Evolutionary conservation across 2,329 filamentous ascomycete genomes (phyloP).

Genomic region (Talaromyces amestolkiae): DNA sequence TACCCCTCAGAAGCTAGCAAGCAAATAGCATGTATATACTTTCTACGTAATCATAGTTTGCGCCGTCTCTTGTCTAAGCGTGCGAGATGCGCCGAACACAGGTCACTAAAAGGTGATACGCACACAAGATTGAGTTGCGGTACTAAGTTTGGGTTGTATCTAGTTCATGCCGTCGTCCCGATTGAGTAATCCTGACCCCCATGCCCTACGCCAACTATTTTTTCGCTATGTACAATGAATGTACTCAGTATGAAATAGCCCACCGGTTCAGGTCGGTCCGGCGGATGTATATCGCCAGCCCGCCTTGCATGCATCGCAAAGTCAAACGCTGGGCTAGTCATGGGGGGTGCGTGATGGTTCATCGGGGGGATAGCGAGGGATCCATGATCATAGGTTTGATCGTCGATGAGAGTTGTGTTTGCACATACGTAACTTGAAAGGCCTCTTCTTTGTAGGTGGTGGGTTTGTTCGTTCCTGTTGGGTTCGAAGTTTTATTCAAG

Average conservation of each 20-base stretch:
- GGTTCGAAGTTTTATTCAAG: not conserved
- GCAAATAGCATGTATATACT: not conserved
- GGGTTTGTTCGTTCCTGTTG: not conserved
- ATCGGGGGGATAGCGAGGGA: not conserved
- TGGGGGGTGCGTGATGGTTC: not conserved
- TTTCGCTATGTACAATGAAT: no score
- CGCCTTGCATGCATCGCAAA: slow-evolving; percentile 11
- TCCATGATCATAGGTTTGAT: not conserved
- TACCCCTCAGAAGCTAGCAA: not conserved
- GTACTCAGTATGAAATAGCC: not conserved
- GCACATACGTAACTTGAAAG: no score
- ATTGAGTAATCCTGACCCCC: slow-evolving; percentile 3
- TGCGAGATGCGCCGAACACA: slow-evolving; percentile 1
- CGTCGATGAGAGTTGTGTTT: not conserved
- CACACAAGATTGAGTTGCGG: not conserved
- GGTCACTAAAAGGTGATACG: not conserved
- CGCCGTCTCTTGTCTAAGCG: not conserved
- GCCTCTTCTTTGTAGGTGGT: not conserved
- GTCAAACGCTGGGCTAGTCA: not conserved
- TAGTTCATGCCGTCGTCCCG: slow-evolving; percentile 13
- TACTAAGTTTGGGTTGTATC: not conserved
- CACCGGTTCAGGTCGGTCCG: not conserved
- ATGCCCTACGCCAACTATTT: not conserved
- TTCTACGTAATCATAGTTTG: not conserved
- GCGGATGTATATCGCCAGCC: slow-evolving; percentile 9